phyloP scores from a whole-genome alignment of 495 filamentous ascomycete genomes.

The Niebla homalea region DNA sequence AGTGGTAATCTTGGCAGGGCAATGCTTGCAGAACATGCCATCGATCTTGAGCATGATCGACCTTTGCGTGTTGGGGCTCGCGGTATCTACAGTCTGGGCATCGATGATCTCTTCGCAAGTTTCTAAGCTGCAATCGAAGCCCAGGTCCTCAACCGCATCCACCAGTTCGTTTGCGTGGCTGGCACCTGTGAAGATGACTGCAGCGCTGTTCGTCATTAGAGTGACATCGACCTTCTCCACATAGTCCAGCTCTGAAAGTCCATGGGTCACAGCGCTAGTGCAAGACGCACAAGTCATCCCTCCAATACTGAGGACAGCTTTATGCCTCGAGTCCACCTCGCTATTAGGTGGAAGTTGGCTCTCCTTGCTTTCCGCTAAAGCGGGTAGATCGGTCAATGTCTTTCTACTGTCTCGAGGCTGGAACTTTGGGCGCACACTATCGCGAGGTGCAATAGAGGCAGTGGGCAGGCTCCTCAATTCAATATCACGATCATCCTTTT shows the following conservation, averaged over 20 bases:
- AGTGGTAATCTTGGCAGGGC: slow-evolving; percentile 47
- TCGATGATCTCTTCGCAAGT: slow-evolving; percentile 6
- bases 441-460: too few relatives aligned
- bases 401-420: too few relatives aligned
- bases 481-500: background rate
- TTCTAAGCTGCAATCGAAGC: slow-evolving; percentile 59
- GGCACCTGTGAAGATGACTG: slow-evolving; percentile 38
- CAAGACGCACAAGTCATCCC: slow-evolving; percentile 60
- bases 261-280: slow-evolving; percentile 38
- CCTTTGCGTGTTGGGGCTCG: slow-evolving; percentile 25
- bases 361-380: too few relatives aligned
- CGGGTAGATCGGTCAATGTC: too few relatives aligned
- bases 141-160: slow-evolving; percentile 63
- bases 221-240: slow-evolving; percentile 42
- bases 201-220: slow-evolving; percentile 46
- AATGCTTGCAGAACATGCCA: slow-evolving; percentile 83
- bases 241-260: slow-evolving; percentile 35
- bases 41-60: slow-evolving; percentile 54
- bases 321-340: slow-evolving; percentile 15
- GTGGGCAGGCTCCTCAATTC: background rate
- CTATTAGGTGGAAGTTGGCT: too few relatives aligned
- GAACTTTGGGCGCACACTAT: too few relatives aligned
- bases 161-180: slow-evolving; percentile 44
- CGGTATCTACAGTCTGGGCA: slow-evolving; percentile 3
- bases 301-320: slow-evolving; percentile 36